A percentile compares a stretch with the other conserved stretches of the same genome.
Evolutionary conservation across 2,329 filamentous ascomycete genomes (phyloP).

Genomic region (Ophiostoma sp.): DNA sequence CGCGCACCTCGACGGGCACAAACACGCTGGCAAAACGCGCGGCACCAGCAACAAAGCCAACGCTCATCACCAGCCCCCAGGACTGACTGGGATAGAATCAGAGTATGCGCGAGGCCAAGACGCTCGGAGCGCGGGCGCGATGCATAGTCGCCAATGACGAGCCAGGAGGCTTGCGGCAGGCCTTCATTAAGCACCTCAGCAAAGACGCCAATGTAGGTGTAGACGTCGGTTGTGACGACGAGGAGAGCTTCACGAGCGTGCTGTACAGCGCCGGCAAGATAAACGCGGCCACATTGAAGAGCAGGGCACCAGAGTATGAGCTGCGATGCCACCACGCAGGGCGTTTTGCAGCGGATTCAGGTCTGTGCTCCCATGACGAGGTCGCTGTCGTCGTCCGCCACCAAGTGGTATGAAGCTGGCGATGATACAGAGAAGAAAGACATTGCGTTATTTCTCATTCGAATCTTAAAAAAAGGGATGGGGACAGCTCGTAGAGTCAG

Average conservation of each 20-base stretch:
- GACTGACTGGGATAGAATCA: constrained; percentile 54
- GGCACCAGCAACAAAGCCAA: constrained; percentile 52
- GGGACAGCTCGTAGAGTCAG: not conserved
- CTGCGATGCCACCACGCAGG: constrained; percentile 24
- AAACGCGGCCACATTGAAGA: constrained; percentile 60
- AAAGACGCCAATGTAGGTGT: constrained; percentile 63
- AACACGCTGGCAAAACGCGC: constrained; percentile 54
- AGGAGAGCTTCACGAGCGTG: constrained; percentile 62
- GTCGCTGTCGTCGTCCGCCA: not conserved
- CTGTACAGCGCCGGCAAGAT: constrained; percentile 60
- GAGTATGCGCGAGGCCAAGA: constrained; percentile 56
- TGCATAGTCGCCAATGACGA: constrained; percentile 60
- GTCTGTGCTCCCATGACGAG: not conserved
- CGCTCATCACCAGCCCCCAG: constrained; percentile 56
- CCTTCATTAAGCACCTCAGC: constrained; percentile 68
- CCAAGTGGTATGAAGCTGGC: not conserved
- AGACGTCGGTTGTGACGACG: constrained; percentile 59
- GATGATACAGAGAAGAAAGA: not conserved
- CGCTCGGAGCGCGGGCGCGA: constrained; percentile 47
- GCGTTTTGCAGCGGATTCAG: not conserved
- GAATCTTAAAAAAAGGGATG: not conserved
- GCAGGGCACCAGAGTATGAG: constrained; percentile 50
- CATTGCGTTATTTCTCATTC: no score
- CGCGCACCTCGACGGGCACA: constrained; percentile 54
- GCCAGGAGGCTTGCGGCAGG: constrained; percentile 61